Conservation (phyloP, 1,139 yeast genomes). For the Diutina ranongensis region DNA sequence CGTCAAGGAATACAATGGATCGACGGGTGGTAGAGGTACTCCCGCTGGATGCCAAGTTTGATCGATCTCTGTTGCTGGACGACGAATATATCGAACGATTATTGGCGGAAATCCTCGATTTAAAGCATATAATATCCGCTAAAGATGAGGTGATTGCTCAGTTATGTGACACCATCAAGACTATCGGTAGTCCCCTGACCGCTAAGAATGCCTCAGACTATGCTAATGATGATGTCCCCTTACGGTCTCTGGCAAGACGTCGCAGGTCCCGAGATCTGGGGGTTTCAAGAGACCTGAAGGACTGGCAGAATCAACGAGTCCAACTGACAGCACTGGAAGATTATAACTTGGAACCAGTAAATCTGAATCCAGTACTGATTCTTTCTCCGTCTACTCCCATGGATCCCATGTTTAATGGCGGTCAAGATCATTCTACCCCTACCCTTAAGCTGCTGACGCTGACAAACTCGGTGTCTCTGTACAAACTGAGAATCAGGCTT, state of each 20-base stretch:
- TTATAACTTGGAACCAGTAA: not conserved
- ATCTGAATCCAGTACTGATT: not conserved
- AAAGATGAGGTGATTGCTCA: not conserved
- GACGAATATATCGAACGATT: not conserved
- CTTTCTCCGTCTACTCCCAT: not conserved
- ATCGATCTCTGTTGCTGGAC: not conserved
- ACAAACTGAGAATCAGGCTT: slow-evolving; percentile 2
- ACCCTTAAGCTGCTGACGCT: not conserved
- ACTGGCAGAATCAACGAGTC: too few species aligned
- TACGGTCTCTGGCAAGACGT: not conserved
- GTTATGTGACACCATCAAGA: not conserved
- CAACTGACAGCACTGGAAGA: not conserved
- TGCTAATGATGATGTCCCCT: not conserved
- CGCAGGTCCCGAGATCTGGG: not conserved
- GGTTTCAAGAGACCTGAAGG: not conserved
- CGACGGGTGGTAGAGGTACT: not conserved
- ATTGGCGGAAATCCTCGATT: not conserved
- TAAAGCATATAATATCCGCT: not conserved
- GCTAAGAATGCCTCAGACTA: not conserved
- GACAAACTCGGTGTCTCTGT: not conserved
- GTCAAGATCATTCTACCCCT: not conserved
- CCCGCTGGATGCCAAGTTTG: slow-evolving; percentile 3
- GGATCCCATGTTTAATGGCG: not conserved
- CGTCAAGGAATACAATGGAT: not conserved
- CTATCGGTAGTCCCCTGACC: not conserved